Evolutionary conservation across 1,284 basidiomycete species (phyloP), one percentile per base, ranked within the genome.

Genomic region (Malassezia japonica): DNA sequence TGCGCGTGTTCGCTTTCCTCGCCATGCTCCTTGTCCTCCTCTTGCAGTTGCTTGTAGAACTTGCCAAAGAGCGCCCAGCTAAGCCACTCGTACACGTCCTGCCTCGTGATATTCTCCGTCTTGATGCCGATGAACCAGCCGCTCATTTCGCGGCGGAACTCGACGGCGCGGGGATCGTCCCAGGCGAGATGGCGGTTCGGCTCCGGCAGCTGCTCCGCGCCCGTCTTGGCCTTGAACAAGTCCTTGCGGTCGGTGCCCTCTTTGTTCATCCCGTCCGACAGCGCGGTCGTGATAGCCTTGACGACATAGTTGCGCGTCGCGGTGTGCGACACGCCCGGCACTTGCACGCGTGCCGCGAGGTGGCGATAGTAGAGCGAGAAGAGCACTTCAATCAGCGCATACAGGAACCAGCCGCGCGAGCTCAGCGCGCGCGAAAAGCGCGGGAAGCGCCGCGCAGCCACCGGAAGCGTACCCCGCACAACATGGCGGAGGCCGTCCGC

Each of bases 21-120:
- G 3, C 10, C 2, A 13, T 29, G 10, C 12, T 2, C 10, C 15
- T 6, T 7, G 12, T 66, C 62, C 13, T 64, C 60, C 16, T 56
- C 50, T 31, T 51, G 49, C 38, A 60, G 32, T 42, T 61, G 56
- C 23, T 64, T 62, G 38, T 67, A 57, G 15, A 54, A 33, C 3
- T 50, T 50, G 8, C 51, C 66, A 31, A 64, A 69, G 1, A 73
- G 48, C 16, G 60, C 54, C 65, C 70, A 72, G 5, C 65, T 59
- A 23, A 72, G 55, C 70, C 70, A 73, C 35, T 64, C 62, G 46
- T 58, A 55, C 40, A 64, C 57, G 31, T 71, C 68, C 12, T 57
- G 41, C 9, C 59, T 50, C 8, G 60, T 60, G 21, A 70, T 60
- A 9, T 66, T 48, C 16, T 62, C 59, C 12, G 48, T 39, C 6